Base-by-base conservation (phyloP, 1,284 basidiomycete genomes). In the Schizophyllum amplum region DNA sequence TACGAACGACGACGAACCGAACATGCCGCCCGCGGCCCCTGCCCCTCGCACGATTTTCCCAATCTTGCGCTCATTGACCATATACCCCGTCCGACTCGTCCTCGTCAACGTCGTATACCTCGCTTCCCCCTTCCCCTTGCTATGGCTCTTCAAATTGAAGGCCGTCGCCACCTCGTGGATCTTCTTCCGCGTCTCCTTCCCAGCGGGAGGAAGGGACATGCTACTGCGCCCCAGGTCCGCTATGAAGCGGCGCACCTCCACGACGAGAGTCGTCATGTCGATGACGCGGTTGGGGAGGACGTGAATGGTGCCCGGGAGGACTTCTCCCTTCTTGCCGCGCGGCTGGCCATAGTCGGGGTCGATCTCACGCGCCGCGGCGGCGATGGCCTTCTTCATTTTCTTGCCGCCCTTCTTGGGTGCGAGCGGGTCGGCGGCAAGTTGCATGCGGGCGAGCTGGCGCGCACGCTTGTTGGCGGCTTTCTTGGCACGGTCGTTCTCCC, bases 401-500 rank as follows among this genome's bases (percentile, higher is more conserved):
- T 86, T 87, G 0, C 83, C 82, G 46, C 81, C 80, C 66, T 83
- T 86, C 63, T 83, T 81, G 20, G 61, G 57, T 20, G 75, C 65
- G 27, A 84, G 65, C 1, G 82, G 81, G 67, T 89, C 84, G 0
- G 78, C 71, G 5, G 81, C 83, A 0, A 68, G 67, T 53, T 81
- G 75, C 15, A 86, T 72, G 24, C 79, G 79, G 1, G 78, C 82
- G 2, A 81, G 71, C 1, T 77, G 80, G 3, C 92, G 83, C 46
- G 80, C 76, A 4, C 75, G 78, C 68, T 92, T 95, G 67, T 77
- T 73, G 58, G 84, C 84, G 0, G 91, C 91, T 70, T 96, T 97
- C 72, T 85, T 88, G 55, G 76, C 72, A 1, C 92, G 86, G 66
- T 96, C 94, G 54, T 80, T 80, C 59, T 84, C 80, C 92, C 92